These are phyloP conservation scores for Rhododendron kiyosumense DNA, from an alignment of 148 eudicot genomes.

Conservation along the genomic window DNA sequence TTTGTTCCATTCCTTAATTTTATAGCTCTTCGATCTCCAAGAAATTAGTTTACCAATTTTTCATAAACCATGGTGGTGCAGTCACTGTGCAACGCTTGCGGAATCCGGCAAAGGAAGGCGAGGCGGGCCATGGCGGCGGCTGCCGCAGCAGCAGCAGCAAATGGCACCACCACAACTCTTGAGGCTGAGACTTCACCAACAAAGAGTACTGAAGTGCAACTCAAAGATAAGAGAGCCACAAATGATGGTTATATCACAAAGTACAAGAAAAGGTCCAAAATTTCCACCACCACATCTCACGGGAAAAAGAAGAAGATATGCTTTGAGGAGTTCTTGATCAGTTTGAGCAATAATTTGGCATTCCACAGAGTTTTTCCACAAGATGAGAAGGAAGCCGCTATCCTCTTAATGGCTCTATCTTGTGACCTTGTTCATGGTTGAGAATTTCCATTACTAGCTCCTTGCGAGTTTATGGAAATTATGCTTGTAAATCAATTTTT, in stretches of 20 bases:
- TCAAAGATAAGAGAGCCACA: constrained; percentile 27
- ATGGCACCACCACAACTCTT: constrained; percentile 12
- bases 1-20: neutral
- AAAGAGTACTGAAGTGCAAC: constrained; percentile 22
- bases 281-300: neutral
- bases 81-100: constrained; percentile 85
- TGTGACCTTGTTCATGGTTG: constrained; percentile 54
- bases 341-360: constrained; percentile 44
- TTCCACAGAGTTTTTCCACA: constrained; percentile 53
- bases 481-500: neutral
- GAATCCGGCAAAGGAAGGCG: constrained; percentile 75
- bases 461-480: neutral
- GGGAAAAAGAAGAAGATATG: constrained; percentile 17
- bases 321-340: constrained; percentile 50
- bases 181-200: constrained; percentile 4
- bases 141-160: constrained; percentile 29
- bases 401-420: constrained; percentile 75
- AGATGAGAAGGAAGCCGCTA: constrained; percentile 76
- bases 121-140: constrained; percentile 73
- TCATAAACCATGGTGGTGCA: constrained; percentile 17
- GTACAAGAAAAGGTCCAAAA: constrained; percentile 38
- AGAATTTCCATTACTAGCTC: neutral
- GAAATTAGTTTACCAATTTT: neutral
- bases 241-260: constrained; percentile 4
- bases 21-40: neutral